phyloP scores from a whole-genome alignment of 1,284 basidiomycete genomes.

The Moesziomyces aphidis region DNA sequence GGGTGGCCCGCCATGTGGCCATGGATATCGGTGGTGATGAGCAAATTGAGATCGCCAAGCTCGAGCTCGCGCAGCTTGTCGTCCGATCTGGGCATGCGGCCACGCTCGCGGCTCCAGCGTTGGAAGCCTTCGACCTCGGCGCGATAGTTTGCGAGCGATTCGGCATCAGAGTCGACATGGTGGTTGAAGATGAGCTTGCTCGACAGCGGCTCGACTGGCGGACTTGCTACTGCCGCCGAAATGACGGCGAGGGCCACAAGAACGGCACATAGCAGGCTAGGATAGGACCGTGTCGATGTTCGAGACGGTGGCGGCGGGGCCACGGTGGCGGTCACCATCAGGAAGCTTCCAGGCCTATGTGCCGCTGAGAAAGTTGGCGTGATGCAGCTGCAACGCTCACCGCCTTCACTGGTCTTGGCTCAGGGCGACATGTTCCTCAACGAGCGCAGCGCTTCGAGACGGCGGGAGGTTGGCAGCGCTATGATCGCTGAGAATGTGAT shows the following conservation, averaged over 20 bases:
- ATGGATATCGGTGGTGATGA: slow-evolving; percentile 85
- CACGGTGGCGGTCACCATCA: not conserved
- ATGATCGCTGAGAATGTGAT: not conserved
- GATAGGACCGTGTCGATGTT: not conserved
- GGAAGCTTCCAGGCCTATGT: not conserved
- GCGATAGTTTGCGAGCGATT: slow-evolving; percentile 35
- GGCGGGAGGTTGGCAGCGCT: not conserved
- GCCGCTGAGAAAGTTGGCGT: not conserved
- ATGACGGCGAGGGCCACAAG: slow-evolving; percentile 11
- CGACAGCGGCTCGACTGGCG: slow-evolving; percentile 27
- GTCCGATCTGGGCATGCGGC: slow-evolving; percentile 52
- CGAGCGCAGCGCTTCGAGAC: no score
- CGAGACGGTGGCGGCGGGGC: no score
- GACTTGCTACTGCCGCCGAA: slow-evolving; percentile 18
- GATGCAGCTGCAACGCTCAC: not conserved
- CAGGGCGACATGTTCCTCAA: not conserved
- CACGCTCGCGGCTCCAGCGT: slow-evolving; percentile 46
- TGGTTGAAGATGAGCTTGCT: slow-evolving; percentile 39
- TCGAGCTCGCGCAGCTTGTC: slow-evolving; percentile 71
- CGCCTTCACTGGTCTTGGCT: not conserved
- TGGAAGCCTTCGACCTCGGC: slow-evolving; percentile 47
- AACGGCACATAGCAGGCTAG: slow-evolving; percentile 1
- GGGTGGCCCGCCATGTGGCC: slow-evolving; percentile 68
- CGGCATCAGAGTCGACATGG: slow-evolving; percentile 29
- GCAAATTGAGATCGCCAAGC: slow-evolving; percentile 82